phyloP scores from a whole-genome alignment of 2,329 filamentous ascomycete species.

The Cryphonectria carpinicola region DNA sequence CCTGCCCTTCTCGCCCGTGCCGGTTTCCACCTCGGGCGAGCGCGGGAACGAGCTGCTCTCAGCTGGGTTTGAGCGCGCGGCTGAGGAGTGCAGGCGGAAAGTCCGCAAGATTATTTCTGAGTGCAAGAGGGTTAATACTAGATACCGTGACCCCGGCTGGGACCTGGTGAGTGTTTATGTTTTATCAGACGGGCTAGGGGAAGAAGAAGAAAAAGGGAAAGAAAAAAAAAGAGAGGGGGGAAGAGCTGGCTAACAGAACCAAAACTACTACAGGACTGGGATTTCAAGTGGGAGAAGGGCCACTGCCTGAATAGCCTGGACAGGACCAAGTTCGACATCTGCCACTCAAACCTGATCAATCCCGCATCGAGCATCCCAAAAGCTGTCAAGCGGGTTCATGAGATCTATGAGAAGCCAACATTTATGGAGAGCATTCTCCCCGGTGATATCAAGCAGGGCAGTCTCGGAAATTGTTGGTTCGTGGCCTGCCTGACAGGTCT shows the following conservation, averaged over 20 bases:
- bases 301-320: conserved; percentile 59
- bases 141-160: conserved; percentile 72
- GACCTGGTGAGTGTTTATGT: conserved; percentile 52
- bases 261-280: conserved; percentile 55
- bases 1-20: conserved; percentile 65
- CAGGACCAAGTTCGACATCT: conserved; percentile 56
- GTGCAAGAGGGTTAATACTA: conserved; percentile 76
- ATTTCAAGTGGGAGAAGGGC: conserved; percentile 68
- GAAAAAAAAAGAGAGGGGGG: no score
- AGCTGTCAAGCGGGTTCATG: conserved; percentile 74
- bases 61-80: conserved; percentile 66
- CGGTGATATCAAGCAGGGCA: conserved; percentile 77
- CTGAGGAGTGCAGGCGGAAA: conserved; percentile 65
- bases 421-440: conserved; percentile 70
- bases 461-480: conserved; percentile 81
- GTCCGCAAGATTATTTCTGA: conserved; percentile 65
- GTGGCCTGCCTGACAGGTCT: conserved; percentile 79
- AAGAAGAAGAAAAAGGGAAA: no score
- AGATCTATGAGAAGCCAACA: conserved; percentile 74
- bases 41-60: conserved; percentile 63
- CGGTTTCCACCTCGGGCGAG: conserved; percentile 52
- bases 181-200: no score
- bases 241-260: no score
- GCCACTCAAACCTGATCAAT: conserved; percentile 47
- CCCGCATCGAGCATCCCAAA: conserved; percentile 63